phyloP scores from a whole-genome alignment of 2,329 filamentous ascomycete species.

The Neofusicoccum cordaticola region DNA sequence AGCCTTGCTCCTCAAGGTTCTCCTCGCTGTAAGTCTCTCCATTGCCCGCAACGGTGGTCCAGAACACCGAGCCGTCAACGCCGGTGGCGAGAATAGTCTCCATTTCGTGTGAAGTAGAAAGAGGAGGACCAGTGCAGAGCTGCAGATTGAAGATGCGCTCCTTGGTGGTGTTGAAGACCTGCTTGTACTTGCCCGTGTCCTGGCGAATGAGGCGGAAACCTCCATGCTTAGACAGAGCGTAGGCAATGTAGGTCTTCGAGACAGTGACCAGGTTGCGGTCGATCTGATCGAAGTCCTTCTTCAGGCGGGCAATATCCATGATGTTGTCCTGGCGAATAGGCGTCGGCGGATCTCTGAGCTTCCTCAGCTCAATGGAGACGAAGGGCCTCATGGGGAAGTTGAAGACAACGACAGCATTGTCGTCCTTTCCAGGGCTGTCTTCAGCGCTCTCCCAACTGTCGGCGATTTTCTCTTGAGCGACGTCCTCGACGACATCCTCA shows the following conservation, averaged over 20 bases:
- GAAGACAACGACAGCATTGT: conserved; percentile 73
- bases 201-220: conserved; percentile 92
- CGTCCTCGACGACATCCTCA: conserved; percentile 58
- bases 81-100: conserved; percentile 90
- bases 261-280: conserved; percentile 91
- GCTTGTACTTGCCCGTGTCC: conserved; percentile 86
- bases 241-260: conserved; percentile 87
- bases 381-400: conserved; percentile 98
- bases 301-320: conserved; percentile 88
- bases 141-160: conserved; percentile 95
- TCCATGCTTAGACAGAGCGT: conserved; percentile 88
- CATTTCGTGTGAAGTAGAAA: conserved; percentile 50
- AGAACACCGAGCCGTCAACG: conserved; percentile 95
- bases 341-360: conserved; percentile 54
- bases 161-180: conserved; percentile 85
- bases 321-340: conserved; percentile 74
- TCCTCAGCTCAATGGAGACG: conserved; percentile 76
- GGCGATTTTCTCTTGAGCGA: conserved; percentile 58
- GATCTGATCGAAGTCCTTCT: conserved; percentile 97
- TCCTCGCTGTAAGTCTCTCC: conserved; percentile 66
- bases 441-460: conserved; percentile 87
- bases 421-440: conserved; percentile 66
- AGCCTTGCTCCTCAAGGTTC: conserved; percentile 78
- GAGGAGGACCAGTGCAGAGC: conserved; percentile 64
- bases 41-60: conserved; percentile 71